phyloP scores from a whole-genome alignment of 257 asterid genomes.

The Solanum pimpinellifolium region DNA sequence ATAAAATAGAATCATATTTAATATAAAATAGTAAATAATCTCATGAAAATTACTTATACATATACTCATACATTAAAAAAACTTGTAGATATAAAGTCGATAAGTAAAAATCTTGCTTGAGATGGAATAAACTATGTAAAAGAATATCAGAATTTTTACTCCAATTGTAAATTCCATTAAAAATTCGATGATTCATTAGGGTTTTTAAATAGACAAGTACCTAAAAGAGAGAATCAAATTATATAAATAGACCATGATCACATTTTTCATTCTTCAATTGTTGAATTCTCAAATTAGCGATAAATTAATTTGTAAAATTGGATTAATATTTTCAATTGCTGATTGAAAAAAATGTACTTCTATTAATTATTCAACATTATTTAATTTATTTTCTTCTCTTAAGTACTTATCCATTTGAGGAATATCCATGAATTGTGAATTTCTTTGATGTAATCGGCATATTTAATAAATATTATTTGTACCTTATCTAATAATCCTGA shows the following conservation, averaged over 20 bases:
- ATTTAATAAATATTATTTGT: background rate
- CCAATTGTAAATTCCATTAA: background rate
- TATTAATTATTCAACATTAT: background rate
- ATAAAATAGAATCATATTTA: too few relatives aligned
- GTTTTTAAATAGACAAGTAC: constrained; percentile 4
- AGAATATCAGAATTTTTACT: background rate
- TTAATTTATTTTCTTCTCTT: background rate
- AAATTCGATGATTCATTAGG: background rate
- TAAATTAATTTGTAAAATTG: too few relatives aligned
- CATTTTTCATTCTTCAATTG: too few relatives aligned
- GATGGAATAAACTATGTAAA: background rate
- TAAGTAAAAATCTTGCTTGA: too few relatives aligned
- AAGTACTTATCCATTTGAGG: constrained; percentile 7
- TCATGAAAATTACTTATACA: too few relatives aligned
- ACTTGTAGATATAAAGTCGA: too few relatives aligned
- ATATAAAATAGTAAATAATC: too few relatives aligned
- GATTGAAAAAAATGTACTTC: background rate
- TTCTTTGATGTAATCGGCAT: background rate
- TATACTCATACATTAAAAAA: too few relatives aligned
- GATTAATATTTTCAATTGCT: background rate
- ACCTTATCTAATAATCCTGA: constrained; percentile 16
- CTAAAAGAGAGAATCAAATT: background rate
- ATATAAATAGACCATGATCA: too few relatives aligned
- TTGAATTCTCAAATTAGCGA: background rate
- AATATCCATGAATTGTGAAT: background rate